Base-by-base conservation (phyloP, 148 eudicot genomes). In the Selenicereus undatus region DNA sequence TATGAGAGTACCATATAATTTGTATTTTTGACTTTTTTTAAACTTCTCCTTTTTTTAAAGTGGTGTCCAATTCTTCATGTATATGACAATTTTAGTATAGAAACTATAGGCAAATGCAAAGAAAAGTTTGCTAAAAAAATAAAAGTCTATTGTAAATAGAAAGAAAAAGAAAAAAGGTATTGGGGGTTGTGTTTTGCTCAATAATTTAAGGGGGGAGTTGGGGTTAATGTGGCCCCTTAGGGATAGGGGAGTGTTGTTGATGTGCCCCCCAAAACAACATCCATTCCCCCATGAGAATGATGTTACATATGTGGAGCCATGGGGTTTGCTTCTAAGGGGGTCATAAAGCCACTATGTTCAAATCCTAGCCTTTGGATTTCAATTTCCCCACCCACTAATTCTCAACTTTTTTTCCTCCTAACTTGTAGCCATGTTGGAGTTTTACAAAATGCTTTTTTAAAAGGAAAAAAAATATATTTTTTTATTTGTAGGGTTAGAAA, bases 251-350 rank as follows among this genome's bases (percentile, higher is more conserved):
- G 68, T 62, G 68, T 22, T 62, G 68, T 65, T 65, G 27, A 65
- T 65, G 71, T 65, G 17, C 32, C 32, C 32, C 71, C 73, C 14
- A 62, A 65, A 42, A 77, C 80, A 64, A 39, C 80, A 39, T 48
- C 72, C 18, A 3, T 60, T 76, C 71, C 79, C 79, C 64, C 71
- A 60, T 65, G 58, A 39, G 68, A 48, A 60, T 71, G 43, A 80
- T 56, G 76, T 27, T 76, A 52, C 62, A 54, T 73, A 56, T 71
- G 82, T 80, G 82, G 82, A 73, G 82, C 82, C 66, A 54, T n/a
- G 18, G 75, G 76, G 75, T 72, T 56, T 58, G 26, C 32, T 73
- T 80, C 54, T 20, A 73, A n/a, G 51, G 11, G 45, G 51, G 76
- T 79, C 69, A 71, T 39, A 69, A 51, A 39, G 56, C n/a, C 82